Base-by-base conservation (phyloP, 1,139 yeast species). In the Hyphopichia khmerensis region DNA sequence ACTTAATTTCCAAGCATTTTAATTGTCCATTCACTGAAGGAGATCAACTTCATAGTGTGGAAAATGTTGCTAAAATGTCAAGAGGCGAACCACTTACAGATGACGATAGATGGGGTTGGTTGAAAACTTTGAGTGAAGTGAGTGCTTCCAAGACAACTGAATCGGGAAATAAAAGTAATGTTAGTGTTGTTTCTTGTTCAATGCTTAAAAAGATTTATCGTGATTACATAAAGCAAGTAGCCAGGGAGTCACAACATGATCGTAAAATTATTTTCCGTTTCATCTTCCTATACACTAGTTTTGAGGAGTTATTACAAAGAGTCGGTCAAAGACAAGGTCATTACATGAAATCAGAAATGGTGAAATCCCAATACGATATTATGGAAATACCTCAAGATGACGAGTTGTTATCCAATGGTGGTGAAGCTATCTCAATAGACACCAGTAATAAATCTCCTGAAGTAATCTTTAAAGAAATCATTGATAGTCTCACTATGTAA, bases 61-160 rank as follows among this genome's bases (percentile, higher is more conserved):
- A 64, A 18, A 93, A 93, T 57, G 71, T 91, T 15, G 82, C 74
- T 15, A 93, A 93, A 60, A 93, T 93, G 99, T 65, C 86, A 2
- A 52, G 68, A 18, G 96, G 96, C 0, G 74, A 79, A 24, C 95
- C 99, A 1, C 69, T 93, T 44, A 79, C 82, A 0, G 98, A 93
- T 57, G 95, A 82, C 1, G 99, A 93, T 60, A 69, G 99, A 46
- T 87, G 93, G 91, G 93, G 77, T 1, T 93, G 99, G 99, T 71
- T 93, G 24, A 63, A 70, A 37, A 58, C 62, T 36, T 61, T 89
- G 6, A 74, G 88, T 1, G 50, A 55, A 15, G 54, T 51, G 7
- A 67, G 82, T 0, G 64, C 75, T 2, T 53, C 53, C 0, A 55
- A 64, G 39, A 71, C 82, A 11, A 40, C 53, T 9, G 57, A 60